Evolutionary conservation across 352 stramenopile species (phyloP).

Genomic region (Phytophthora cactorum): DNA sequence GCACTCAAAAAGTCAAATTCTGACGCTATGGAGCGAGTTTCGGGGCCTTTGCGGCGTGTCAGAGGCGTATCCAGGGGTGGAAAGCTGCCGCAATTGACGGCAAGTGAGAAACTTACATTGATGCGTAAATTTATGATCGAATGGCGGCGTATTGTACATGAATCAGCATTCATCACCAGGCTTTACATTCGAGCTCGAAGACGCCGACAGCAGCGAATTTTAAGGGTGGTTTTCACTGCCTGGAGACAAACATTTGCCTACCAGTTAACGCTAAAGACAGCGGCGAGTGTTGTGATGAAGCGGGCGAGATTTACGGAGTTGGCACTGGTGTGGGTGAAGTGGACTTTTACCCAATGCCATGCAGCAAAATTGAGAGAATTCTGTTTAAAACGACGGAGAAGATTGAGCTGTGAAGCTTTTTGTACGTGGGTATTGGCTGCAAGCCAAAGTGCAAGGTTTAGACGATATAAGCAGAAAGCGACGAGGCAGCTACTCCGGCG

Average conservation of each 20-base stretch:
- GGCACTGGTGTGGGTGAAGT: constrained; percentile 10
- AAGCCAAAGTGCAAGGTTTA: constrained; percentile 6
- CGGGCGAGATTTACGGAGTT: not conserved
- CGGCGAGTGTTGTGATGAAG: constrained; percentile 6
- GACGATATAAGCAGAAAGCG: constrained; percentile 18
- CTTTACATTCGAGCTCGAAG: constrained; percentile 17
- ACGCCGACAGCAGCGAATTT: constrained; percentile 15
- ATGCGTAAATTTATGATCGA: constrained; percentile 7
- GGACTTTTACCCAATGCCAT: constrained; percentile 13
- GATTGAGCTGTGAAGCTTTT: constrained; percentile 18
- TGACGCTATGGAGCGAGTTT: not conserved
- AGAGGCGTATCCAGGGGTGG: not conserved
- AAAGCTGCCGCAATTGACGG: not conserved
- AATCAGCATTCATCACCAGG: constrained; percentile 10
- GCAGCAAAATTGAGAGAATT: constrained; percentile 9
- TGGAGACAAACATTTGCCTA: constrained; percentile 18
- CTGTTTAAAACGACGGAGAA: not conserved
- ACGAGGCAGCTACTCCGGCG: constrained; percentile 15
- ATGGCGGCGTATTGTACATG: constrained; percentile 17
- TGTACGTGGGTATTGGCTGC: constrained; percentile 18
- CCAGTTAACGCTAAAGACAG: not conserved
- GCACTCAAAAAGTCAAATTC: not conserved
- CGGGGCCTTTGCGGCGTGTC: not conserved
- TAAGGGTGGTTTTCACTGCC: constrained; percentile 2
- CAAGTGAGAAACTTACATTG: constrained; percentile 9